Base-by-base conservation (phyloP, 352 stramenopile species). In the Phytopythium helicoides region DNA sequence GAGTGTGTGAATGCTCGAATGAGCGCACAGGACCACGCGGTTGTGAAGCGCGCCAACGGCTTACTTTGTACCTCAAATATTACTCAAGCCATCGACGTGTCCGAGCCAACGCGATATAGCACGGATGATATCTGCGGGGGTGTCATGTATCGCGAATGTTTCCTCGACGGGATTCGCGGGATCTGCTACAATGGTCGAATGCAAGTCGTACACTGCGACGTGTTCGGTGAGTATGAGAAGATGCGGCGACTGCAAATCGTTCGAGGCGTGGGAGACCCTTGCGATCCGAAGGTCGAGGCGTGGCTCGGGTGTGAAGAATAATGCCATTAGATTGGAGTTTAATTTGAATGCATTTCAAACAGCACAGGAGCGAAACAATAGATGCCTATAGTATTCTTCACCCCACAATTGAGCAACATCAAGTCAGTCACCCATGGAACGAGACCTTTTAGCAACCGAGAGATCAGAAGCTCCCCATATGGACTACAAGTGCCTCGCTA, bases 171-270 rank as follows among this genome's bases (percentile, higher is more conserved):
- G 0, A 42, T 15, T 3, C 41, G 54, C 0, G 71, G 68, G 0
- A 77, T 82, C 33, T 79, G 68, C 56, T 75, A 71, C 51, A 79
- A 77, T 45, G 58, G 54, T 4, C 62, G 68, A 1, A 71, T 82
- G 68, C 65, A 76, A 36, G 63, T 79, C 9, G 35, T 82, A 10
- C 48, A 76, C 56, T 81, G 71, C 52, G 56, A 75, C 45, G 59
- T 73, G 9, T 63, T 56, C 14, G 57, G 56, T 6, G 52, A 64
- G 21, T 73, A 71, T 31, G 62, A 77, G 36, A 48, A 52, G 14
- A 73, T 73, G 64, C 64, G 70, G 0, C 52, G 60, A 14, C 39
- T 71, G 33, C 58, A 78, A 26, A 78, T 78, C 56, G 35, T 36
- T 23, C 41, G 41, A 5, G 39, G 57, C 3, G 62, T 66, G 6